phyloP scores from a whole-genome alignment of 352 stramenopile genomes.

The Pythium phragmiticola region DNA sequence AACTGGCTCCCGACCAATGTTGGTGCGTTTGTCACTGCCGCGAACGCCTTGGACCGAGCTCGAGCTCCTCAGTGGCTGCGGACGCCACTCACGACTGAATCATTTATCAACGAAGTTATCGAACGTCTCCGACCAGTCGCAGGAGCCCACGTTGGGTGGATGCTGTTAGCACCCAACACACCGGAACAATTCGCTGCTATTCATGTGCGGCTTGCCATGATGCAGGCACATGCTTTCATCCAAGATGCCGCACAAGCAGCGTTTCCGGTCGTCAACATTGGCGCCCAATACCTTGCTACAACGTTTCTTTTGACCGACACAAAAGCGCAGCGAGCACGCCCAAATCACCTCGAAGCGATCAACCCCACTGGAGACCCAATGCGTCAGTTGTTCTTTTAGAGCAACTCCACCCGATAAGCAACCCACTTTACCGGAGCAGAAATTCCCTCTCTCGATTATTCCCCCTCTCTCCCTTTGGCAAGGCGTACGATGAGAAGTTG shows the following conservation, averaged over 20 bases:
- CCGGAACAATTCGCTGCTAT: constrained; percentile 6
- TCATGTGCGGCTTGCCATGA: constrained; percentile 8
- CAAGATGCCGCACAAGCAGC: background rate
- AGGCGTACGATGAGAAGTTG: constrained; percentile 43
- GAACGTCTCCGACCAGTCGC: background rate
- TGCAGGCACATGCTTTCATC: constrained; percentile 4
- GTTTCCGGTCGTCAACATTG: background rate
- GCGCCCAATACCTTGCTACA: constrained; percentile 4
- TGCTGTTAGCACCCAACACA: constrained; percentile 5
- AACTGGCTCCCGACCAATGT: no score
- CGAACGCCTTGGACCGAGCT: no score
- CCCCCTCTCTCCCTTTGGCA: constrained; percentile 64
- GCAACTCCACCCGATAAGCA: no score
- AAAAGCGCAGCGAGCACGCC: constrained; percentile 13
- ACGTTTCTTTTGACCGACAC: constrained; percentile 10
- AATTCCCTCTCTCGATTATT: no score
- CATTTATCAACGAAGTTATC: no score
- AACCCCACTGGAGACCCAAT: background rate
- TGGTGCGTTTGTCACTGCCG: no score
- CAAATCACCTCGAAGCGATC: constrained; percentile 12
- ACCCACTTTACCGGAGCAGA: no score
- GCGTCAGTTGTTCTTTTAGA: constrained; percentile 6
- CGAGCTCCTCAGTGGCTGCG: no score
- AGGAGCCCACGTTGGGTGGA: constrained; percentile 4
- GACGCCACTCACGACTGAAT: no score